A percentile compares a stretch with the other conserved stretches of the same genome.
These are phyloP conservation scores for Colletotrichum coccodes DNA, from an alignment of 2,329 filamentous ascomycete species.

Conservation along the genomic window DNA sequence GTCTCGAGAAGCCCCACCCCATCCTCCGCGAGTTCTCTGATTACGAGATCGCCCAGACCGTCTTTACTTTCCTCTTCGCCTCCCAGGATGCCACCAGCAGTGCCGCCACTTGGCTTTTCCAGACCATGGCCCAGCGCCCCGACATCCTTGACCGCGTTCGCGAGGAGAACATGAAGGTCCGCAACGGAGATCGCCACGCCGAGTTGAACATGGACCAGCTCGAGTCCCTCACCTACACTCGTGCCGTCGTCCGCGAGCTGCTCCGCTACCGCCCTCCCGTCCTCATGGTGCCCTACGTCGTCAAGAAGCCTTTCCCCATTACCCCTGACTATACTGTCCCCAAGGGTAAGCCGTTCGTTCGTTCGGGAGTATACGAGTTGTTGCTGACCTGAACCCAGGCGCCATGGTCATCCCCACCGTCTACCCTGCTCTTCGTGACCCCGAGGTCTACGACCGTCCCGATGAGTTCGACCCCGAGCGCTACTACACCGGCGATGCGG, in stretches of 20 bases:
- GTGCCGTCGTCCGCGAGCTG: slow-evolving; percentile 90
- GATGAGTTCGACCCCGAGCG: slow-evolving; percentile 91
- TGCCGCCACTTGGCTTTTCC: slow-evolving; percentile 94
- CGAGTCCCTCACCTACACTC: slow-evolving; percentile 89
- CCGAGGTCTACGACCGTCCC: slow-evolving; percentile 90
- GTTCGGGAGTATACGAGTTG: not conserved
- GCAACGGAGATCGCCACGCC: slow-evolving; percentile 78
- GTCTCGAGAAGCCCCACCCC: slow-evolving; percentile 82
- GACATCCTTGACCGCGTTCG: slow-evolving; percentile 90
- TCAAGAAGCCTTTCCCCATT: slow-evolving; percentile 95
- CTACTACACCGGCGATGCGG: slow-evolving; percentile 90
- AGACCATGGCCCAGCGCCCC: slow-evolving; percentile 92
- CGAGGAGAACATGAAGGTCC: slow-evolving; percentile 84
- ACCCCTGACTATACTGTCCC: slow-evolving; percentile 89
- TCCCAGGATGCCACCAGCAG: slow-evolving; percentile 97
- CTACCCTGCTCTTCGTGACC: slow-evolving; percentile 90
- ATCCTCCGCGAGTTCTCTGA: slow-evolving; percentile 89
- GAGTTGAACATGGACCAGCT: slow-evolving; percentile 84
- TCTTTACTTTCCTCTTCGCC: slow-evolving; percentile 97
- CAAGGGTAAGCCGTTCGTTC: slow-evolving; percentile 68
- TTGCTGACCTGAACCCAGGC: slow-evolving; percentile 52
- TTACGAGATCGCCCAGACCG: slow-evolving; percentile 89
- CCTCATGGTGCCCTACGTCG: slow-evolving; percentile 94
- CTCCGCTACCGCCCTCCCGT: slow-evolving; percentile 95
- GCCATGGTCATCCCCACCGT: slow-evolving; percentile 95